Evolutionary conservation across 1,139 yeast species (phyloP).

Genomic region (Saccharomycopsis hybrid): DNA sequence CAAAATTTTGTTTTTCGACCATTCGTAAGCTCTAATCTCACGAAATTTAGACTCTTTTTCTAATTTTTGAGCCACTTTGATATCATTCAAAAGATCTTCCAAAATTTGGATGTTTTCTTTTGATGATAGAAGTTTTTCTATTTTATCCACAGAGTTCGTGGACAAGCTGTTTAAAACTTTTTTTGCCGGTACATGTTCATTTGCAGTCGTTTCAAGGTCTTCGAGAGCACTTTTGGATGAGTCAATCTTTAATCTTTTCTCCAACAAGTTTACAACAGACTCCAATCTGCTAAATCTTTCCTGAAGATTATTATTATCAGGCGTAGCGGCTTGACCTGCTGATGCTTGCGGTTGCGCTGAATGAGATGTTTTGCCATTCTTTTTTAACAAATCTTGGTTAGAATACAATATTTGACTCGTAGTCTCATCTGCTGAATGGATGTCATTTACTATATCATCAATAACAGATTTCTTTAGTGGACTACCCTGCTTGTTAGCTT

Average conservation of each 20-base stretch:
- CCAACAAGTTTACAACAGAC: constrained; percentile 12
- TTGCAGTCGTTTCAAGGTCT: neutral
- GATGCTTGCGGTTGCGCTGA: neutral
- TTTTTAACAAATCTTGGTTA: too few species aligned
- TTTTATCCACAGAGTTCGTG: constrained; percentile 1
- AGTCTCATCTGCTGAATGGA: neutral
- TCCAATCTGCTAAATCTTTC: constrained; percentile 11
- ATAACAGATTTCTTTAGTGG: neutral
- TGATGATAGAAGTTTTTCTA: constrained; percentile 11
- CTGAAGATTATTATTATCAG: neutral
- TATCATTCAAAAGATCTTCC: constrained; percentile 15
- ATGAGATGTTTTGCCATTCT: neutral
- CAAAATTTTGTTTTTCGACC: constrained; percentile 18
- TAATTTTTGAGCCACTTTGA: constrained; percentile 11
- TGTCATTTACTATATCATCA: neutral
- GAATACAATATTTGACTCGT: too few species aligned
- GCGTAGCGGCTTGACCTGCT: neutral
- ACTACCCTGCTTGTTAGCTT: neutral
- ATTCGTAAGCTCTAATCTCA: constrained; percentile 19
- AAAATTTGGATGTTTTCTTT: constrained; percentile 18
- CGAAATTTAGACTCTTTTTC: constrained; percentile 12
- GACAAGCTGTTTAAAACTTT: neutral
- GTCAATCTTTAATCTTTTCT: constrained; percentile 8
- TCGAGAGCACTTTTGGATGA: neutral
- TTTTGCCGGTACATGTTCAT: neutral